Percentiles rank a stretch among this genome's conserved stretches.
Evolutionary conservation across 2,329 filamentous ascomycete genomes (phyloP).

Genomic region (Alternaria consortialis): DNA sequence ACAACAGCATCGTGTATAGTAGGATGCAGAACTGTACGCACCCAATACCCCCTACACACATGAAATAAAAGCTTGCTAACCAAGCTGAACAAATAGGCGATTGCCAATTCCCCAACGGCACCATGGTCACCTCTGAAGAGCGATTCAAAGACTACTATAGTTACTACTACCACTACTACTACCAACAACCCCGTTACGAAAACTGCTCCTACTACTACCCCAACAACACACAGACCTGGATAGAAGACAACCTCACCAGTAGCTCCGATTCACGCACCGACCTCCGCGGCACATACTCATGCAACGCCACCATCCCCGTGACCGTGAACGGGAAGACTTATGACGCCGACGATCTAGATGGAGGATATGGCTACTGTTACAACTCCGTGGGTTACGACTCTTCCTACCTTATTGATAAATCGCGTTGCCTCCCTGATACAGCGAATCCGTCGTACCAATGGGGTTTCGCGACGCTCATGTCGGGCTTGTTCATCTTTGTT

Average conservation of each 20-base stretch:
- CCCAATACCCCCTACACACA: too few relatives aligned
- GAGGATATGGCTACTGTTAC: slow-evolving; percentile 28
- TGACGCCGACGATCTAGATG: slow-evolving; percentile 20
- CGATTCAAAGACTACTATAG: not conserved
- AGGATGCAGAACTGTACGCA: not conserved
- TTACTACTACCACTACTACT: not conserved
- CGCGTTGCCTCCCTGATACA: slow-evolving; percentile 42
- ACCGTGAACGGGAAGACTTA: slow-evolving; percentile 25
- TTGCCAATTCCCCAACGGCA: slow-evolving; percentile 34
- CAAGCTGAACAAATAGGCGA: slow-evolving; percentile 20
- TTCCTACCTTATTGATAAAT: slow-evolving; percentile 12
- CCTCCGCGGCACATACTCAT: slow-evolving; percentile 4
- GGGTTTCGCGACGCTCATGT: slow-evolving; percentile 51
- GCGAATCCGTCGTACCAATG: slow-evolving; percentile 42
- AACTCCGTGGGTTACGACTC: slow-evolving; percentile 24
- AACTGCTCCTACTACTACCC: slow-evolving; percentile 17
- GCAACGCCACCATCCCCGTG: slow-evolving; percentile 25
- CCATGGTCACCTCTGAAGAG: slow-evolving; percentile 11
- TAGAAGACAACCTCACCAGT: too few relatives aligned
- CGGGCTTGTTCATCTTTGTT: slow-evolving; percentile 41
- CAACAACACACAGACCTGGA: slow-evolving; percentile 19
- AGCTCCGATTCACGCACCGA: too few relatives aligned
- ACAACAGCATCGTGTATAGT: not conserved
- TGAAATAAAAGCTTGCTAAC: not conserved
- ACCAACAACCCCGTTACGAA: not conserved